phyloP scores from a whole-genome alignment of 148 eudicot species.

The Cornus suecica region DNA sequence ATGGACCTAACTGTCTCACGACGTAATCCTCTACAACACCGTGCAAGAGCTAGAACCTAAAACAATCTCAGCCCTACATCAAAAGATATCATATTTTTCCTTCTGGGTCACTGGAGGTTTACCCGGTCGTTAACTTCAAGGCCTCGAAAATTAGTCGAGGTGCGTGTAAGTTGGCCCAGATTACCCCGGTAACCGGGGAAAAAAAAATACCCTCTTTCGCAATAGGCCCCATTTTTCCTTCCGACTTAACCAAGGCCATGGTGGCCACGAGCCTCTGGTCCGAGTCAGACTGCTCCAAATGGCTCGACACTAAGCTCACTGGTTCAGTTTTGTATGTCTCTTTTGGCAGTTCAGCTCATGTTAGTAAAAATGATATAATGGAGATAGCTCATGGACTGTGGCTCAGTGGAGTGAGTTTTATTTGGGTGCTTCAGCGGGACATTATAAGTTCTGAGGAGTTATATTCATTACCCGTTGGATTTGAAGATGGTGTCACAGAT shows the following conservation, averaged over 20 bases:
- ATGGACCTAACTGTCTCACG: too few species aligned
- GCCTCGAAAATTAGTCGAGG: too few species aligned
- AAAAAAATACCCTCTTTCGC: background rate
- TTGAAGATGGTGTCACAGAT: background rate
- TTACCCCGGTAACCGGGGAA: too few species aligned
- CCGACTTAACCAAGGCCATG: background rate
- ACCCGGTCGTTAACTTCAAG: too few species aligned
- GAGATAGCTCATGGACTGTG: background rate
- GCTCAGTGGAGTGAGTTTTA: background rate
- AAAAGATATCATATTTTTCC: too few species aligned
- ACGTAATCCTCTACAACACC: background rate
- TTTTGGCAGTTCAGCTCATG: background rate
- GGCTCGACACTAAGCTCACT: background rate
- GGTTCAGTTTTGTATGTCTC: background rate
- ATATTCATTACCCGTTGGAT: background rate
- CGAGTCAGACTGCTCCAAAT: background rate
- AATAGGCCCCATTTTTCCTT: conserved; percentile 20
- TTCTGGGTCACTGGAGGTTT: too few species aligned
- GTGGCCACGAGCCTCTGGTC: background rate
- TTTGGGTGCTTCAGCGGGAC: background rate
- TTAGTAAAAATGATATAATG: background rate
- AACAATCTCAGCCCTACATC: background rate
- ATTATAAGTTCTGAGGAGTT: background rate
- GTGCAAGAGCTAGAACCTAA: background rate
- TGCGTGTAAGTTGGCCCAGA: too few species aligned